Evolutionary conservation across 2,329 filamentous ascomycete species (phyloP).

Genomic region (Amylocarpus encephaloides): DNA sequence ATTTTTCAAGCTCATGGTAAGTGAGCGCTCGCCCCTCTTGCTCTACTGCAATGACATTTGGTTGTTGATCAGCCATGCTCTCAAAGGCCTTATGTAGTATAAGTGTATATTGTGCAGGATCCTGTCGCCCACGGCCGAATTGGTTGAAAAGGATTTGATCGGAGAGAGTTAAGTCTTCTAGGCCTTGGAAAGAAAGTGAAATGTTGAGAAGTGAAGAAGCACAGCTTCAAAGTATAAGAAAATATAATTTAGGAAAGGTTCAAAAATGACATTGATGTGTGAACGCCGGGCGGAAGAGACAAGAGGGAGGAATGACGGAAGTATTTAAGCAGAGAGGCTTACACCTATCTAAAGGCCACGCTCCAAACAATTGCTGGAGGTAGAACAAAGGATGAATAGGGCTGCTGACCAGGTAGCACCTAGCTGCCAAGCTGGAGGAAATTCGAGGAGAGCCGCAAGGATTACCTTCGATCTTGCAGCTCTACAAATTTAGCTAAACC

Average conservation of each 20-base stretch:
- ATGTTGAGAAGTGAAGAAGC: constrained; percentile 5
- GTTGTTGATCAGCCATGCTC: constrained; percentile 31
- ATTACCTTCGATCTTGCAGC: too few species aligned
- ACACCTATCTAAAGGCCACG: too few species aligned
- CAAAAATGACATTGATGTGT: too few species aligned
- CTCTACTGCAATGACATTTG: constrained; percentile 36
- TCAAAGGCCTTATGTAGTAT: constrained; percentile 32
- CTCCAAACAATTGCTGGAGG: too few species aligned
- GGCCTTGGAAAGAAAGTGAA: constrained; percentile 6
- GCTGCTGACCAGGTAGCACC: too few species aligned
- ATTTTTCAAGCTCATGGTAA: constrained; percentile 39
- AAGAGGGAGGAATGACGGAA: too few species aligned
- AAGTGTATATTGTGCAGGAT: constrained; percentile 31
- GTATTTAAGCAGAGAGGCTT: too few species aligned
- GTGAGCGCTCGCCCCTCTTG: constrained; percentile 36
- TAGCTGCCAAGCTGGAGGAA: too few species aligned
- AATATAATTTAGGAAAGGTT: neutral
- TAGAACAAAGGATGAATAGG: too few species aligned
- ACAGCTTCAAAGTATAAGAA: neutral
- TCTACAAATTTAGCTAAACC: too few species aligned
- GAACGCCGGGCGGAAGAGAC: too few species aligned
- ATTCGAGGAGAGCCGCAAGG: too few species aligned
- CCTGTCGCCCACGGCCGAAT: constrained; percentile 27
- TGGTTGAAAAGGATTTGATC: constrained; percentile 19
- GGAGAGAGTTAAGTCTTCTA: constrained; percentile 7